Percentiles rank a stretch among this genome's conserved stretches.
phyloP scores from a whole-genome alignment of 306 rosid species.

The Acacia melanoxylon region DNA sequence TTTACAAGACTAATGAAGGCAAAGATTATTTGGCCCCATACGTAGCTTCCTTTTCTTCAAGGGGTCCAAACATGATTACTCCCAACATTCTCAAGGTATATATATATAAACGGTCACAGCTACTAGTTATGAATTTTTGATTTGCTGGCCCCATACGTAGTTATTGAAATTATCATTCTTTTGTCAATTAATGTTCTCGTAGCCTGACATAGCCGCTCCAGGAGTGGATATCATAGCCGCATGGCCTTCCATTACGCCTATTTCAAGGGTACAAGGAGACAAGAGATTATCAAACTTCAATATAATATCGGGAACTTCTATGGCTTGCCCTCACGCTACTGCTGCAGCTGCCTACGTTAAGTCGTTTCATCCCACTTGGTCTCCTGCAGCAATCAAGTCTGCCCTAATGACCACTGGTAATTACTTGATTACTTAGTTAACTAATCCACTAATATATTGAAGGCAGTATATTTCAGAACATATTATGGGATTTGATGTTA shows the following conservation, averaged over 20 bases:
- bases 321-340: constrained; percentile 49
- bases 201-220: constrained; percentile 47
- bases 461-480: too few species aligned
- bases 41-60: constrained; percentile 37
- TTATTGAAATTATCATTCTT: neutral
- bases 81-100: constrained; percentile 45
- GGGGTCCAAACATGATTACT: constrained; percentile 45
- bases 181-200: too few species aligned
- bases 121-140: neutral
- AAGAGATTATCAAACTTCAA: neutral
- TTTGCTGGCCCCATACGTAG: too few species aligned
- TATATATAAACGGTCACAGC: neutral
- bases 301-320: constrained; percentile 41
- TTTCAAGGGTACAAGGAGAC: neutral
- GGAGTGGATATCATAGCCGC: constrained; percentile 45
- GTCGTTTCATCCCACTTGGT: constrained; percentile 45
- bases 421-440: neutral
- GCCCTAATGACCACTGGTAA: constrained; percentile 44
- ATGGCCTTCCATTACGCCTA: constrained; percentile 13
- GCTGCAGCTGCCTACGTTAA: constrained; percentile 44
- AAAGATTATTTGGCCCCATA: constrained; percentile 42
- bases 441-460: neutral
- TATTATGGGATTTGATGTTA: too few species aligned
- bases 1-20: constrained; percentile 17
- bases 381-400: constrained; percentile 47